A percentile compares a stretch with the other conserved stretches of the same genome.
Conservation (phyloP, 306 rosid species). For the Notholithocarpus densiflorus region DNA sequence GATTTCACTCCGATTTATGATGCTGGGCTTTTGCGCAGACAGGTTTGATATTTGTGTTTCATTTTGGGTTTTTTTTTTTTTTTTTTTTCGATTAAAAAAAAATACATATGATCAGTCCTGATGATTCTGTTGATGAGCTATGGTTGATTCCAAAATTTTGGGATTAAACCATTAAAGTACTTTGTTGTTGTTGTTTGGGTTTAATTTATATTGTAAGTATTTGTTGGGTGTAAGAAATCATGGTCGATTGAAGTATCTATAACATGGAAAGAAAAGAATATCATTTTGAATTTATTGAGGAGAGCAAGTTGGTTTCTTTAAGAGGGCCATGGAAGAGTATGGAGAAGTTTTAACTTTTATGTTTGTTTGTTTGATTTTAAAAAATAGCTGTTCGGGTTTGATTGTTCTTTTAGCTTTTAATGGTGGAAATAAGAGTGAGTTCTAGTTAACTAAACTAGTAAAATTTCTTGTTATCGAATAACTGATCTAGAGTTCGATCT, state of each 20-base stretch:
- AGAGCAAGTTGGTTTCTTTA: not conserved
- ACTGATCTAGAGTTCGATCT: rapidly evolving
- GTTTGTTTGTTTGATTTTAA: not conserved
- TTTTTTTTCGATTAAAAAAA: not conserved
- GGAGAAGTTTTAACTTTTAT: not conserved
- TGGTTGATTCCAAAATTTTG: too few relatives aligned
- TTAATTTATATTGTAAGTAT: too few relatives aligned
- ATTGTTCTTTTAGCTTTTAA: not conserved
- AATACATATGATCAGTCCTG: not conserved
- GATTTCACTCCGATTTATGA: constrained; percentile 80
- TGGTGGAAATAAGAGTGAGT: too few relatives aligned
- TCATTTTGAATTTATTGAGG: not conserved
- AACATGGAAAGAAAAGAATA: not conserved
- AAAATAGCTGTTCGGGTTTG: not conserved
- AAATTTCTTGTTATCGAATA: too few relatives aligned
- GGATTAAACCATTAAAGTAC: too few relatives aligned
- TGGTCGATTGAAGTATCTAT: not conserved
- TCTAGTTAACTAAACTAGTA: rapidly evolving
- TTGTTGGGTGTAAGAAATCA: not conserved
- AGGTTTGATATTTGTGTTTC: constrained; percentile 23
- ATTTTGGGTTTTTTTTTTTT: too few relatives aligned
- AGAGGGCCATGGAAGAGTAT: not conserved
- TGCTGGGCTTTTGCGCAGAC: constrained; percentile 50
- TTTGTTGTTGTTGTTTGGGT: too few relatives aligned
- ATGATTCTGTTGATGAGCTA: too few relatives aligned